Base-by-base conservation (phyloP, 106 monocot species). In the Ottelia alismoides region DNA sequence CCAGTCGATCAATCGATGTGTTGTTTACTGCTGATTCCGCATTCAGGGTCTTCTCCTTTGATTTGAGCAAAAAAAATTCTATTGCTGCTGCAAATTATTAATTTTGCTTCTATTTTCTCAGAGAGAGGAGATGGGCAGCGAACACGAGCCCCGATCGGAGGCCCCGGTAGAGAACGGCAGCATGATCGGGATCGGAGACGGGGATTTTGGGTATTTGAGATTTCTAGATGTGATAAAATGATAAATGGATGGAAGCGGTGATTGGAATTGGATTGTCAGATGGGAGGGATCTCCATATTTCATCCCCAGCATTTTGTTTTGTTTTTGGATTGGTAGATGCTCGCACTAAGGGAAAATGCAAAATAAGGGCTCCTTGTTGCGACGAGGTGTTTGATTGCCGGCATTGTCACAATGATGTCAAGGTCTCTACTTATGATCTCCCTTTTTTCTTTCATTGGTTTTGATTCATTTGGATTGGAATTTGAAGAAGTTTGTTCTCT, bases 341-440 rank as follows among this genome's bases (percentile, higher is more conserved):
- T 22, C 49, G 45, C 92, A 92, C 66, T 92, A 92, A 64, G 48
- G 78, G 92, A 68, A 73, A 70, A 45, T 92, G 92, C 73, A 81
- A 65, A 67, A 85, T 92, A 17, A 76, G 78, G 54, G 78, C 92
- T 1, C 92, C 92, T 30, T 92, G 92, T 49, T 92, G 92, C 45
- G 73, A 68, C 7, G 82, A 92, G 50, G 49, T 92, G 3, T 92
- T 85, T 28, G 72, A 71, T 57, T 92, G 92, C 63, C 73, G 92
- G 63, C 85, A 85, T 63, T 92, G 92, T 68, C 92, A 92, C 49
- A 92, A 92, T 47, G 85, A 92, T 62, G 73, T 74, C 16, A 92
- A 92, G 67, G 92, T 85, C 18, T 20, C 49, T 4, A 20, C 31
- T n/a, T 18, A 19, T 18, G 19, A 10, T 44, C 20, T 32, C 63